Evolutionary conservation across 208 protist genomes (phyloP).

Genomic region (Leishmania tropica): DNA sequence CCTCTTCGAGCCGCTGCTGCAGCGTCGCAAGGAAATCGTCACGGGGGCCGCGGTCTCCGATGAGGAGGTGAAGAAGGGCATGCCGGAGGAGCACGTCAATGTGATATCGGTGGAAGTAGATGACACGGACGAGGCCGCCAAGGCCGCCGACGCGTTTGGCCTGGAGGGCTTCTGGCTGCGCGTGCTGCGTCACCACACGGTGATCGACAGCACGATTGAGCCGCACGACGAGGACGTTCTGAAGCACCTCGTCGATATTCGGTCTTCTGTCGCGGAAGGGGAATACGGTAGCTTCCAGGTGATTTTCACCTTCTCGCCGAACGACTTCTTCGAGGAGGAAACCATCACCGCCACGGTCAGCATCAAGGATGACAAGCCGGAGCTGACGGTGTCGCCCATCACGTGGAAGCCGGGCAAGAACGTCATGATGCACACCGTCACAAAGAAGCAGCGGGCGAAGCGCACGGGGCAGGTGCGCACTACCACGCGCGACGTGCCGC

Average conservation of each 20-base stretch:
- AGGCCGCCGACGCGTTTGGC: constrained; percentile 27
- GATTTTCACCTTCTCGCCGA: constrained; percentile 83
- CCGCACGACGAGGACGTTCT: constrained; percentile 79
- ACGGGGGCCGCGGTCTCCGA: constrained; percentile 62
- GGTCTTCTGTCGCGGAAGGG: constrained; percentile 52
- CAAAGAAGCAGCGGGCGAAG: constrained; percentile 63
- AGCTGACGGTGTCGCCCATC: constrained; percentile 57
- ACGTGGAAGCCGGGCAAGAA: constrained; percentile 87
- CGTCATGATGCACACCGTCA: constrained; percentile 58
- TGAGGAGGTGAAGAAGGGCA: constrained; percentile 72
- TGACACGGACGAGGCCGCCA: constrained; percentile 18
- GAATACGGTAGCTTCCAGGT: constrained; percentile 74
- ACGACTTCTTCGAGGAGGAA: constrained; percentile 80
- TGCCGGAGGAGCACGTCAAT: constrained; percentile 62
- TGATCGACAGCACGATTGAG: constrained; percentile 67
- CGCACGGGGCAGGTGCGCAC: constrained; percentile 50
- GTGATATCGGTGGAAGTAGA: constrained; percentile 42
- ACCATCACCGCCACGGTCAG: constrained; percentile 59
- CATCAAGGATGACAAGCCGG: constrained; percentile 41
- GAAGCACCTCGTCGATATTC: constrained; percentile 67
- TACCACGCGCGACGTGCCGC: constrained; percentile 45
- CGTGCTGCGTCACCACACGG: constrained; percentile 72
- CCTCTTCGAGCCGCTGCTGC: constrained; percentile 59
- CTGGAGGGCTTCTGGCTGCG: constrained; percentile 78
- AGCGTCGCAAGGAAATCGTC: constrained; percentile 78